Evolutionary conservation across 2,329 filamentous ascomycete species (phyloP).

Genomic region (Colletotrichum tabaci): DNA sequence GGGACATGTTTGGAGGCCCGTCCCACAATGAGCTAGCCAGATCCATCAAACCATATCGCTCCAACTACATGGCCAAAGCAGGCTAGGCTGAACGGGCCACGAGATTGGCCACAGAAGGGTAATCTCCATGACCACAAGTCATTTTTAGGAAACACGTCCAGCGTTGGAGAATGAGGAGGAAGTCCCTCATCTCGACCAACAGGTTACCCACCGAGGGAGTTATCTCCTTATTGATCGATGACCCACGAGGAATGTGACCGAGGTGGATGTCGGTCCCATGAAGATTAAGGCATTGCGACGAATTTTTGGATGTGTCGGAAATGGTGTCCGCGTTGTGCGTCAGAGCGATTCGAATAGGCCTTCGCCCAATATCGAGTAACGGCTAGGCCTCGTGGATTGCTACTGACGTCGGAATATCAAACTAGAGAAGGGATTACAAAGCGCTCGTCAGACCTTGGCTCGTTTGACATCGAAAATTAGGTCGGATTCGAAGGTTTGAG

Average conservation of each 20-base stretch:
- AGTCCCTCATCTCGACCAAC: conserved; percentile 18
- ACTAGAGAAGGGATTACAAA: conserved; percentile 25
- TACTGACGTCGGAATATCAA: conserved; percentile 31
- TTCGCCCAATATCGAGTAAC: conserved; percentile 8
- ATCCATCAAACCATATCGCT: conserved; percentile 37
- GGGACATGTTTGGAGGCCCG: conserved; percentile 19
- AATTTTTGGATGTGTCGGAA: conserved; percentile 16
- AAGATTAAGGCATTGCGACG: conserved; percentile 1
- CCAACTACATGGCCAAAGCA: conserved; percentile 25
- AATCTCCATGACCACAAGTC: conserved; percentile 24
- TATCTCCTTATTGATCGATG: conserved; percentile 9
- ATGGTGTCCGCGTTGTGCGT: conserved; percentile 19
- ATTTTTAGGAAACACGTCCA: conserved; percentile 12
- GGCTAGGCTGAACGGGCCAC: conserved; percentile 14
- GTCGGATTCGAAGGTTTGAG: conserved; percentile 6
- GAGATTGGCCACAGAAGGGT: conserved; percentile 14
- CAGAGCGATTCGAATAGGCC: background rate
- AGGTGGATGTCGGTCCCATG: conserved; percentile 26
- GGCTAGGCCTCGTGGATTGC: conserved; percentile 20
- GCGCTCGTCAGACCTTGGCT: conserved; percentile 23
- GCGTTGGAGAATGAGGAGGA: background rate
- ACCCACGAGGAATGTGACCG: conserved; percentile 31
- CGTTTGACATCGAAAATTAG: conserved; percentile 16
- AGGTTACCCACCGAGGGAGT: conserved; percentile 5
- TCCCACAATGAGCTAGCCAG: conserved; percentile 34